These are phyloP conservation scores for Pichia californica DNA, from an alignment of 805 yeast species.

Conservation along the genomic window DNA sequence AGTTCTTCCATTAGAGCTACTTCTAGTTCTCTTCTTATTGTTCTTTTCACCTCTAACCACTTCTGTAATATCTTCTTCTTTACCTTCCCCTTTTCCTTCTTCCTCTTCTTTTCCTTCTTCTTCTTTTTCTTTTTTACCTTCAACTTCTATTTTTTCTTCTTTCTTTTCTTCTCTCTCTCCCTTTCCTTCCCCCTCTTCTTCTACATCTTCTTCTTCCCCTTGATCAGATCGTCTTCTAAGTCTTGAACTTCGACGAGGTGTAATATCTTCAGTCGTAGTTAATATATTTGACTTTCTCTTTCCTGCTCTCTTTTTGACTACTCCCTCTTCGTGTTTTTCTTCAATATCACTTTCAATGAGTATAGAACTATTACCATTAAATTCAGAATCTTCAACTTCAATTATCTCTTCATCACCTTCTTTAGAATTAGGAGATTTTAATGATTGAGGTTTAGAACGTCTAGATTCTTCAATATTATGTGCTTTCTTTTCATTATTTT, in stretches of 20 bases:
- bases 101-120: too few relatives aligned
- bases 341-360: not conserved
- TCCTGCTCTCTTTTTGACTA: not conserved
- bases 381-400: not conserved
- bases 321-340: not conserved
- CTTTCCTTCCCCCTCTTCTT: too few relatives aligned
- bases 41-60: constrained; percentile 4
- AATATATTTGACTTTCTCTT: constrained; percentile 7
- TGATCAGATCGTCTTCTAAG: constrained; percentile 14
- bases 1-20: constrained; percentile 3
- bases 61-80: constrained; percentile 7
- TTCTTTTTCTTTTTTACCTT: too few relatives aligned
- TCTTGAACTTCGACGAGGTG: constrained; percentile 10
- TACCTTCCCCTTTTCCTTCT: too few relatives aligned
- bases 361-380: not conserved
- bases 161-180: too few relatives aligned
- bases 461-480: constrained; percentile 7
- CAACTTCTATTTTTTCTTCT: too few relatives aligned
- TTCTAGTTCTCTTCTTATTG: too few relatives aligned
- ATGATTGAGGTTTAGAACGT: not conserved
- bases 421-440: not conserved
- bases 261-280: constrained; percentile 3
- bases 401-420: not conserved
- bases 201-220: constrained; percentile 13
- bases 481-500: constrained; percentile 5